Percentiles rank a stretch among this genome's conserved stretches.
phyloP scores from a whole-genome alignment of 306 rosid genomes.

The Mimosa pudica region DNA sequence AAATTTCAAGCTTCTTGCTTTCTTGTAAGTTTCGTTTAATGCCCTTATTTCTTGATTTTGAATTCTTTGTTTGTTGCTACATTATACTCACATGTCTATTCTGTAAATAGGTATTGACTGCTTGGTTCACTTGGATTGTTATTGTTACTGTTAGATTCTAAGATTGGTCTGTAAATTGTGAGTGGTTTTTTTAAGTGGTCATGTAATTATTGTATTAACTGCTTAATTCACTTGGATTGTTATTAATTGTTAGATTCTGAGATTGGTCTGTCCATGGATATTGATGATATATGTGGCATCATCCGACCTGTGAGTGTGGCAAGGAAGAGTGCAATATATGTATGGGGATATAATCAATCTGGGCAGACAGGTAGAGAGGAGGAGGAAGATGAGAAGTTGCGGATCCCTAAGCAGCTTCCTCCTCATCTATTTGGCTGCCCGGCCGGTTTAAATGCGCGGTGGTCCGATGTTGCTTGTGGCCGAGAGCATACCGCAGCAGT shows the following conservation, averaged over 20 bases:
- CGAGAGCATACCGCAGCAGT: slow-evolving; percentile 95
- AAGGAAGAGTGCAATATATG: slow-evolving; percentile 85
- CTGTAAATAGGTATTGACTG: slow-evolving; percentile 4
- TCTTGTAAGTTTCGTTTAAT: no score
- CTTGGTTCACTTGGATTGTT: not conserved
- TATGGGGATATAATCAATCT: slow-evolving; percentile 93
- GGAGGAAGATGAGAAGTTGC: slow-evolving; percentile 66
- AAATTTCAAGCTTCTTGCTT: not conserved
- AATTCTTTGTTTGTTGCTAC: not conserved
- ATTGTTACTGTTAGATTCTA: not conserved
- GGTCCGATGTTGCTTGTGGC: slow-evolving; percentile 93
- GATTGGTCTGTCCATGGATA: slow-evolving; percentile 53
- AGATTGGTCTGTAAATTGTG: slow-evolving; percentile 22
- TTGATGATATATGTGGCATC: slow-evolving; percentile 60
- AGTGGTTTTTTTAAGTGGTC: not conserved
- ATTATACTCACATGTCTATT: not conserved
- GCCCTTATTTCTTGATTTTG: not conserved
- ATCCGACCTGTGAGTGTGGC: slow-evolving; percentile 46
- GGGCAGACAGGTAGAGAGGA: slow-evolving; percentile 92
- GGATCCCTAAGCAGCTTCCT: slow-evolving; percentile 83
- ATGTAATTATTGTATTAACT: slow-evolving; percentile 26
- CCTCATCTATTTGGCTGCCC: slow-evolving; percentile 84
- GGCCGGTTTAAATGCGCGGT: slow-evolving; percentile 65
- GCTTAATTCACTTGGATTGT: not conserved
- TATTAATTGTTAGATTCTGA: not conserved